These are phyloP conservation scores for Lactarius vividus DNA, from an alignment of 768 basidiomycete genomes.

Conservation along the genomic window DNA sequence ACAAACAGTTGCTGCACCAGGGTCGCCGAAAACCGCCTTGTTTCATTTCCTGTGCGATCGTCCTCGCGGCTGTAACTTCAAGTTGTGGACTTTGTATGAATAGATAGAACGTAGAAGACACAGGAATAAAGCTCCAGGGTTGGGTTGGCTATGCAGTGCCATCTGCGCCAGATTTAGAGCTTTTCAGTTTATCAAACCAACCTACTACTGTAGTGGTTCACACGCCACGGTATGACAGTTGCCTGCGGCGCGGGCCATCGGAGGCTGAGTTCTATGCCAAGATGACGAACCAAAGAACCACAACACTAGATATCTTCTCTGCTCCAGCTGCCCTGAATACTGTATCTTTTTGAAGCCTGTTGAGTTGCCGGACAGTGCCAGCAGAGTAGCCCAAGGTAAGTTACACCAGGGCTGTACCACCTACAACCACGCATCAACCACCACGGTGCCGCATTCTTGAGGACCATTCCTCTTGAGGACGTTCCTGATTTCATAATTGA, in stretches of 20 bases:
- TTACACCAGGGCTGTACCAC: background rate
- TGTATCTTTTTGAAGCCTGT: too few species aligned
- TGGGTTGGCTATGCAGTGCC: slow-evolving; percentile 2
- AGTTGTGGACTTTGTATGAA: background rate
- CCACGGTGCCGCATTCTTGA: too few species aligned
- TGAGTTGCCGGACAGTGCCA: too few species aligned
- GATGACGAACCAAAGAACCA: background rate
- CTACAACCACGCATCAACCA: background rate
- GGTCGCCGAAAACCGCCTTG: background rate
- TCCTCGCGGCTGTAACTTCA: background rate
- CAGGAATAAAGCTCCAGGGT: background rate
- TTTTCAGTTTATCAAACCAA: background rate
- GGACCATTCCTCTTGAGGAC: too few species aligned
- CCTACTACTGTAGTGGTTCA: background rate
- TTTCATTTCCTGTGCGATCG: background rate
- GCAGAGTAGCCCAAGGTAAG: too few species aligned
- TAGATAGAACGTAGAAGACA: background rate
- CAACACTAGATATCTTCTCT: too few species aligned
- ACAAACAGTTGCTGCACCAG: background rate
- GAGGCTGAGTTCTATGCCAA: background rate
- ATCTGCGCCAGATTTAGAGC: background rate
- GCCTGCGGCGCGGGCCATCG: background rate
- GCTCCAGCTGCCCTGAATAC: too few species aligned
- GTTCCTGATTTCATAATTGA: too few species aligned
- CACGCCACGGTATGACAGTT: background rate